A percentile compares a stretch with the other conserved stretches of the same genome.
Conservation (phyloP, 805 yeast genomes). For the Barnettozyma sucrosica region DNA sequence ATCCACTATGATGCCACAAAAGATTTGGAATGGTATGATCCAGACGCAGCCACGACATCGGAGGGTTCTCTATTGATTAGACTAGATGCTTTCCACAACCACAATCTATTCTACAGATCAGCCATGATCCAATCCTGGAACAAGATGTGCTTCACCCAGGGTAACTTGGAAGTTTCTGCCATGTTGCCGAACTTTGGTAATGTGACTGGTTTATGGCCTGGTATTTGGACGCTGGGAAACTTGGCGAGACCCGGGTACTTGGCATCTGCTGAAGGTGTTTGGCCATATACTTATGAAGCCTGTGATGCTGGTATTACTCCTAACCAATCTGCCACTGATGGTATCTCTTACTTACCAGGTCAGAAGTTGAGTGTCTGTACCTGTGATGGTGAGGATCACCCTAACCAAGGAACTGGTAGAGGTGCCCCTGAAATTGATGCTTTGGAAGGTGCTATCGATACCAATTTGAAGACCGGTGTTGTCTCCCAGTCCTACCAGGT, state of each 20-base stretch:
- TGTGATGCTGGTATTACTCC: slow-evolving; percentile 49
- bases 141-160: slow-evolving; percentile 83
- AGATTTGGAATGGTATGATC: slow-evolving; percentile 93
- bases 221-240: slow-evolving; percentile 45
- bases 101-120: slow-evolving; percentile 74
- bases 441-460: slow-evolving; percentile 39
- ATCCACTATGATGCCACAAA: slow-evolving; percentile 79
- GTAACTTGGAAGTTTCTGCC: slow-evolving; percentile 46
- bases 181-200: slow-evolving; percentile 38
- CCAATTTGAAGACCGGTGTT: slow-evolving; percentile 31
- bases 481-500: slow-evolving; percentile 47
- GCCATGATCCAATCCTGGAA: slow-evolving; percentile 95
- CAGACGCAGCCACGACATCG: slow-evolving; percentile 77
- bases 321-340: slow-evolving; percentile 43
- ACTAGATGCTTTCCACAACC: slow-evolving; percentile 80
- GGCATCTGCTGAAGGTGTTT: slow-evolving; percentile 43
- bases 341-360: slow-evolving; percentile 41
- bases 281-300: slow-evolving; percentile 44
- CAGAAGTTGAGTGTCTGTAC: slow-evolving; percentile 40
- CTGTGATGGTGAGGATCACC: slow-evolving; percentile 41
- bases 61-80: slow-evolving; percentile 65
- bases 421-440: slow-evolving; percentile 49
- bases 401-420: slow-evolving; percentile 42
- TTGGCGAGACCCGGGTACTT: slow-evolving; percentile 44
- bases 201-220: slow-evolving; percentile 45